Base-by-base conservation (phyloP, 805 yeast species). In the Kuraishia capsulata region DNA sequence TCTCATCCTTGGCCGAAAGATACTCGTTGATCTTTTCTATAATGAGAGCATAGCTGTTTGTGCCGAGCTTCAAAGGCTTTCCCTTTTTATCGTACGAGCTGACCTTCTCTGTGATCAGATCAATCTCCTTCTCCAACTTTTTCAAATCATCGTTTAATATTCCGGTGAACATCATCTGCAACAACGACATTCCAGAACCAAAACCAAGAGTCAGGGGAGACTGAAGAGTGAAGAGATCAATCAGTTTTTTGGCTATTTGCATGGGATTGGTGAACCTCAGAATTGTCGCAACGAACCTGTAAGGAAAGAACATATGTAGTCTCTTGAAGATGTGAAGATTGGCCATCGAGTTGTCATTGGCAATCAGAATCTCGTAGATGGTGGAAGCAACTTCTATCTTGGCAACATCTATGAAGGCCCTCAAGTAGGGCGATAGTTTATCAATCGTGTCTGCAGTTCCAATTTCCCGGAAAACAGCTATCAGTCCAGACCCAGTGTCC, bases 201-300 rank as follows among this genome's bases (percentile, higher is more conserved):
- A 52, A 50, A 10, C 42, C 48, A 38, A 52, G 54, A 19, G 85
- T 83, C 51, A 78, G 70, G 1, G 64, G 64, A 25, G 87, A 83
- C 47, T 78, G 85, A n/a, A 82, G 85, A 64, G 92, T 74, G 47
- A 90, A 76, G 42, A 90, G 55, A 49, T 87, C 96, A 26, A 89
- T 72, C 54, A 90, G 62, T 18, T 80, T 76, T 43, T 88, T 83
- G 63, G 86, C 76, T 20, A 90, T 78, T 31, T 81, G 74, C 60
- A 88, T 76, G 2, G 98, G 97, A 52, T 90, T 90, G 0, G 97
- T 86, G 42, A 81, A 76, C 51, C 78, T 72, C 51, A 92, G 58
- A 18, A 90, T 81, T 17, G 85, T 84, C 32, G 79, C 78, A 56
- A 89, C 74, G 26, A 90, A 53, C 2, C 71, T 62, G 56, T 90